Base-by-base conservation (phyloP, 805 yeast genomes). In the Myxozyma geophila region DNA sequence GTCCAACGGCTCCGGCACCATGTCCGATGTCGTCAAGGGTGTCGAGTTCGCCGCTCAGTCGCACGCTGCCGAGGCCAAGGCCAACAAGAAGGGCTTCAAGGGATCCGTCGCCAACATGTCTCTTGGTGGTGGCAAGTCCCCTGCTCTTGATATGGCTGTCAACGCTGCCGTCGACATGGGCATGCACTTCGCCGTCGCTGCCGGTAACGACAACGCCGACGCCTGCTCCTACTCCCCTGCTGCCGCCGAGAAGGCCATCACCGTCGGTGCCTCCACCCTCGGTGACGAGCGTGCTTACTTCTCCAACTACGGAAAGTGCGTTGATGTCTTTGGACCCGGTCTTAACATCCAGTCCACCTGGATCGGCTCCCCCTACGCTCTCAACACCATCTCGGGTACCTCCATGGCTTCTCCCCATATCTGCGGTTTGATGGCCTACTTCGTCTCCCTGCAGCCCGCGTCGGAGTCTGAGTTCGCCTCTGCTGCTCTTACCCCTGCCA, bases 281-380 rank as follows among this genome's bases (percentile, higher is more conserved):
- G 84, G 89, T 58, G 98, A 95, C 75, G 81, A 85, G 59, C 91
- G 97, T 81, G 98, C 99, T 28, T 87, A 88, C 78, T 95, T 95
- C 83, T 91, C 98, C 60, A 95, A 93, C 83, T 92, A 84, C 78
- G 99, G 99, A 76, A 84, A 83, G 74, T 93, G 99, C 82, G 98
- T 95, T 63, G 98, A 93, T 74, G 88, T 93, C 69, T 93, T 91
- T 75, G 99, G 96, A 36, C 99, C 99, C 28, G 99, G 99, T 74
- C 81, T 82, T 71, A 82, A 83, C 75, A 79, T 84, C 67, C 77
- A 79, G 71, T 81, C 85, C 54, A 83, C 86, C 66, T 84, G 81
- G 77, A 83, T 80, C 67, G 85, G 86, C 57, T 80, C 84, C 44
- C 75, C 75, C 58, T 71, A 77, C 54, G 85, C 84, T 67, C 80